Evolutionary conservation across 2,329 filamentous ascomycete genomes (phyloP).

Genomic region (Alternaria gansuensis): DNA sequence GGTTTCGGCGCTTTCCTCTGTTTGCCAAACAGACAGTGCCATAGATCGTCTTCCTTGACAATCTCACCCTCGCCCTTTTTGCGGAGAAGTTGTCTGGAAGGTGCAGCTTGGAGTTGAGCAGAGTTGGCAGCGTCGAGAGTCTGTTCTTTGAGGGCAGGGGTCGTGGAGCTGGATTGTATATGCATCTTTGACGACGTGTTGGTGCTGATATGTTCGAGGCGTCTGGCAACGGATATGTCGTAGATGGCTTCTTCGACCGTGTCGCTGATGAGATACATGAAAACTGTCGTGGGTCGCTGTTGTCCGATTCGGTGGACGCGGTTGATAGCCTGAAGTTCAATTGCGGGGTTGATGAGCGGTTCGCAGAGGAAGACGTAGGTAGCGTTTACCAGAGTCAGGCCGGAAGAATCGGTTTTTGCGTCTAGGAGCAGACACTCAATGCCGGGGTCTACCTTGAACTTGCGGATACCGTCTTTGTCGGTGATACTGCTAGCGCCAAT

Average conservation of each 20-base stretch:
- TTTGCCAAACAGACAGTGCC: slow-evolving; percentile 85
- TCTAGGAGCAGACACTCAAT: slow-evolving; percentile 88
- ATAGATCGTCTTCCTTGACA: slow-evolving; percentile 80
- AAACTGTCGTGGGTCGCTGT: slow-evolving; percentile 85
- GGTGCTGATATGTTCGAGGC: slow-evolving; percentile 77
- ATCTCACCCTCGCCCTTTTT: slow-evolving; percentile 78
- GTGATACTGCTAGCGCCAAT: slow-evolving; percentile 79
- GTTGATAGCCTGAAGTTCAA: slow-evolving; percentile 94
- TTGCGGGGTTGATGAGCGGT: slow-evolving; percentile 88
- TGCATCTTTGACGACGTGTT: slow-evolving; percentile 7
- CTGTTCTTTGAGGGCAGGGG: slow-evolving; percentile 61
- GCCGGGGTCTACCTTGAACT: slow-evolving; percentile 77
- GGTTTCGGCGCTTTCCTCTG: slow-evolving; percentile 50
- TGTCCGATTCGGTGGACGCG: slow-evolving; percentile 96
- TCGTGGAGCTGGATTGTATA: slow-evolving; percentile 34
- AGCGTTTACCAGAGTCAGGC: slow-evolving; percentile 89
- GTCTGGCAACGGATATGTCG: slow-evolving; percentile 79
- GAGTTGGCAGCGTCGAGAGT: slow-evolving; percentile 85
- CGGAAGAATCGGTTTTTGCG: slow-evolving; percentile 85
- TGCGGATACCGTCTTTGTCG: slow-evolving; percentile 71
- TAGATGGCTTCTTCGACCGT: slow-evolving; percentile 95
- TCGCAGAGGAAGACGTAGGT: slow-evolving; percentile 96
- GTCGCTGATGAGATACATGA: slow-evolving; percentile 90
- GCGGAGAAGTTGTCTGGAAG: slow-evolving; percentile 75
- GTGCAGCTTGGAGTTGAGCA: slow-evolving; percentile 78